Evolutionary conservation across 2,329 filamentous ascomycete species (phyloP), one percentile per base, ranked within the genome.

Genomic region (Xylaria sp.): DNA sequence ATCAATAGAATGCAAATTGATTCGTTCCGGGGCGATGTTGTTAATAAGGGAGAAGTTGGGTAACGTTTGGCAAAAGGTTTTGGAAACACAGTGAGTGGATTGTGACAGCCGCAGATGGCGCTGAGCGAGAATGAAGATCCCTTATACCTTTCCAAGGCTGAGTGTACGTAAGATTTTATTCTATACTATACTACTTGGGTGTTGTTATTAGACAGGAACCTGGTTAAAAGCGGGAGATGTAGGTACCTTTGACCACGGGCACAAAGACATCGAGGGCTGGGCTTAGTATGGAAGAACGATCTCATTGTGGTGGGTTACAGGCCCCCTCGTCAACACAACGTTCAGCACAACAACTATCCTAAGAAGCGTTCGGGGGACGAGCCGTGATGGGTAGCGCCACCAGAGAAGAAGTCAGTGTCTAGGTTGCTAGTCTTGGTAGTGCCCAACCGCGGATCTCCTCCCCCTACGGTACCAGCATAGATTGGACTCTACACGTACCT

Each of bases 261-360:
- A 62, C 61, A 62, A 61, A 70, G 68, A 71, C 65, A 68, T 71
- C 67, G 66, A 70, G 68, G 69, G 65, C 69, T 70, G 65, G 64
- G 60, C 64, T 68, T 64, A 63, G 60, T 8, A 50, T 66, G 60
- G 55, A 67, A 59, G 40, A 64, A 35, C 44, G 60, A 63, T 66
- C 66, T 63, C 58, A 69, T 67, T 67, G 57, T 25, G 66, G 69
- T 57, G 48, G 65, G 60, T 58, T 66, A 57, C 58, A 68, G 62
- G 60, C 48, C 25, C 25, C 61, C 64, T 58, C 58, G 62, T 65
- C 63, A 63, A 60, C 59, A 63, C 64, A 59, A 63, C 62, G 59
- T 63, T 61, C 60, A 70, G 57, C 61, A 62, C 59, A 63, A 48
- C 61, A 29, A 25, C 53, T 53, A 32, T 70, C 59, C 58, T 51